These are phyloP conservation scores for Backusella circina DNA, from an alignment of 192 early-diverging fungal genomes.

Conservation along the genomic window DNA sequence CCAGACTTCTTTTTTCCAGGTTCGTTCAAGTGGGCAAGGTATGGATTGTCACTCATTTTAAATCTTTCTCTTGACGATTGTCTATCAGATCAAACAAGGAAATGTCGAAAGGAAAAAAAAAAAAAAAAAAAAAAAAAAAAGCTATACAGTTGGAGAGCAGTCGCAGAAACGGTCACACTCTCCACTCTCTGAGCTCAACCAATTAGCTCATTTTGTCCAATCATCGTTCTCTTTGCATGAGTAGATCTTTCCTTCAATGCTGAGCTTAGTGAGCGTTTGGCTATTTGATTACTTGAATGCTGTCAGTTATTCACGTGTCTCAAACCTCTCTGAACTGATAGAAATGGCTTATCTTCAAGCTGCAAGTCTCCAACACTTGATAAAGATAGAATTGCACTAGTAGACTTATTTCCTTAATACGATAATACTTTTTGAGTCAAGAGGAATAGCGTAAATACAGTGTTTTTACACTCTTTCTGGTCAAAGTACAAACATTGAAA, in stretches of 20 bases:
- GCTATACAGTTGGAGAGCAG: not conserved
- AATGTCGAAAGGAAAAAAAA: not conserved
- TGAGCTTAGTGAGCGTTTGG: not conserved
- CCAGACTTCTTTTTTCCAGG: not conserved
- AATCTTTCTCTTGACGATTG: not conserved
- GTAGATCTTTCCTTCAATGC: not conserved
- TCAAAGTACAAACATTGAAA: no score
- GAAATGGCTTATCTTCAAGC: not conserved
- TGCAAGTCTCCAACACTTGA: not conserved
- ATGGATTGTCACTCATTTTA: slow-evolving; percentile 45
- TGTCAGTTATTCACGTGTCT: not conserved
- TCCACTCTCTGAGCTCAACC: not conserved
- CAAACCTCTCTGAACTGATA: not conserved
- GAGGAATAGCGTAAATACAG: not conserved
- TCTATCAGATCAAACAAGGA: not conserved
- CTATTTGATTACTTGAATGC: not conserved
- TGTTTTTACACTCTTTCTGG: no score
- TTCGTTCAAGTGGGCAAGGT: slow-evolving; percentile 47
- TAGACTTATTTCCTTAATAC: not conserved
- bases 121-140: not conserved
- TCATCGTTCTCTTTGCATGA: not conserved
- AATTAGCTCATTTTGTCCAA: not conserved
- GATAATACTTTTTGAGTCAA: not conserved
- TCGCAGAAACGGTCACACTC: not conserved
- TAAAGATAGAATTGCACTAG: not conserved